These are phyloP conservation scores for Turnera subulata DNA, from an alignment of 345 rosid species.

Conservation along the genomic window DNA sequence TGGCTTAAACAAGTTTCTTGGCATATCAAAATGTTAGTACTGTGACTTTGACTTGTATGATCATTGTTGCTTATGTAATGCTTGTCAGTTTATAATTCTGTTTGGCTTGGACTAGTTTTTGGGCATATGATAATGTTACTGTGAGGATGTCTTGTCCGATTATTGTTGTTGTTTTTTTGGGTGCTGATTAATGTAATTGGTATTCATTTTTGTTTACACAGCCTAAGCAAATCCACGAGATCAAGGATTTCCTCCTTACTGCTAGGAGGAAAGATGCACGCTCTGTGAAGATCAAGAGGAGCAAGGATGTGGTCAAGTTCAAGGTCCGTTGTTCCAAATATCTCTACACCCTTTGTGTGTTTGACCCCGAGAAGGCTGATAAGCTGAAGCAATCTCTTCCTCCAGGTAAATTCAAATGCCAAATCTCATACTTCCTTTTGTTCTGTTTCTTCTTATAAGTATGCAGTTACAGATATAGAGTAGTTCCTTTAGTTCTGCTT, in stretches of 20 bases:
- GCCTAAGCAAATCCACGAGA: constrained; percentile 96
- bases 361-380: constrained; percentile 82
- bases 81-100: no score
- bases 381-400: constrained; percentile 97
- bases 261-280: constrained; percentile 94
- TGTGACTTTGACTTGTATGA: no score
- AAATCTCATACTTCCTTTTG: not conserved
- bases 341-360: constrained; percentile 84
- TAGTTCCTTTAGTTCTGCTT: not conserved
- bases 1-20: no score
- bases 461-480: not conserved
- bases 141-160: no score
- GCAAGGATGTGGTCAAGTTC: constrained; percentile 80
- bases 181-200: no score
- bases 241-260: constrained; percentile 93
- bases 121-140: no score
- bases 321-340: constrained; percentile 95
- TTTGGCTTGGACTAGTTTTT: no score
- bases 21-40: no score
- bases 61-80: no score
- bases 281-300: constrained; percentile 84
- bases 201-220: constrained; percentile 11
- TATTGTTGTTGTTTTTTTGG: no score
- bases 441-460: no score
- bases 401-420: constrained; percentile 46